Conservation (phyloP, 441 rosid species). For the Isatis lusitanica region DNA sequence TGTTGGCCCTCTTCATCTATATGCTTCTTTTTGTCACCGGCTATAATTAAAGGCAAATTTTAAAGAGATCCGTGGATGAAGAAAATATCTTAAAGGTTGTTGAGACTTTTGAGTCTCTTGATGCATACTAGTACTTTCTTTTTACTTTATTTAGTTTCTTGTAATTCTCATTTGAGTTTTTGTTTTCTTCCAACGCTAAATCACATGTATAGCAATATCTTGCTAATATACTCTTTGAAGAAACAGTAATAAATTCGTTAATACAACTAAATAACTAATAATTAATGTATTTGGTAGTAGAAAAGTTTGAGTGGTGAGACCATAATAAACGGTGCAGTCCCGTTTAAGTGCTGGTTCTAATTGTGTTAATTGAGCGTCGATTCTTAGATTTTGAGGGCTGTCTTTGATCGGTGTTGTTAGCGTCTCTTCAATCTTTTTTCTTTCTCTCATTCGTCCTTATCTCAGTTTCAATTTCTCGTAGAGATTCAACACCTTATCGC, state of each 20-base stretch:
- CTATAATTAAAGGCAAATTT: constrained; percentile 13
- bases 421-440: too few relatives aligned
- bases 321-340: background rate
- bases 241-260: background rate
- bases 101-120: constrained; percentile 28
- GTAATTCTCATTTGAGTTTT: constrained; percentile 14
- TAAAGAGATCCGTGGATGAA: constrained; percentile 14
- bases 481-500: too few relatives aligned
- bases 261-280: background rate
- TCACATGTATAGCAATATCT: constrained; percentile 23
- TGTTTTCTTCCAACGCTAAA: constrained; percentile 26
- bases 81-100: constrained; percentile 27
- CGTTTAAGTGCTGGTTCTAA: too few relatives aligned
- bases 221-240: background rate
- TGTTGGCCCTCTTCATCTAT: constrained; percentile 16
- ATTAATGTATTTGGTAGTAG: background rate
- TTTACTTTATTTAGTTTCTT: constrained; percentile 10
- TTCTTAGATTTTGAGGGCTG: too few relatives aligned
- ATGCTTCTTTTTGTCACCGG: constrained; percentile 21
- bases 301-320: background rate
- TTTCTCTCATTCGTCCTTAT: too few relatives aligned
- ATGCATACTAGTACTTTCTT: background rate
- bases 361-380: too few relatives aligned
- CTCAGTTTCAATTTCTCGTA: too few relatives aligned
- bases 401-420: too few relatives aligned